Evolutionary conservation across 768 basidiomycete genomes (phyloP).

Genomic region (Lactifluus volemus): DNA sequence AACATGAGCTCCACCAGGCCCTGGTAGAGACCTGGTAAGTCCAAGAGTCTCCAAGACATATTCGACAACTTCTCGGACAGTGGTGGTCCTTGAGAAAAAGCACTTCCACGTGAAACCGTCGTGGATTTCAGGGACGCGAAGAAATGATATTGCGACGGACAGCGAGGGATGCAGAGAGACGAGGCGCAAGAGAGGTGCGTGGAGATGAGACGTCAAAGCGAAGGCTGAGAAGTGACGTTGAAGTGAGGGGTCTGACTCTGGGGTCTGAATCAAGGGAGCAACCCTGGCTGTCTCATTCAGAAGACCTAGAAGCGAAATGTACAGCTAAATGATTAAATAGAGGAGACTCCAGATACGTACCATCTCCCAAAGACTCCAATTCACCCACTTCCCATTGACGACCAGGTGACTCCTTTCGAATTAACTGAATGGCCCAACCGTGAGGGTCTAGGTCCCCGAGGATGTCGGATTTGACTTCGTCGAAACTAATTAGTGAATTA

Average conservation of each 20-base stretch:
- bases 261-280: slow-evolving; percentile 42
- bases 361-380: slow-evolving; percentile 53
- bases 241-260: slow-evolving; percentile 28
- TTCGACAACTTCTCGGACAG: slow-evolving; percentile 47
- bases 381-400: slow-evolving; percentile 66
- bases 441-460: slow-evolving; percentile 47
- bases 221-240: slow-evolving; percentile 62
- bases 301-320: slow-evolving; percentile 36
- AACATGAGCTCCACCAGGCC: slow-evolving; percentile 58
- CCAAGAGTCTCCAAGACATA: slow-evolving; percentile 56
- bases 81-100: slow-evolving; percentile 52
- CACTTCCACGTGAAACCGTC: slow-evolving; percentile 61
- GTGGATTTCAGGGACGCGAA: slow-evolving; percentile 67
- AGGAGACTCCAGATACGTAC: slow-evolving; percentile 29
- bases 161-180: slow-evolving; percentile 60
- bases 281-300: slow-evolving; percentile 37
- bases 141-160: slow-evolving; percentile 44
- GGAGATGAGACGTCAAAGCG: slow-evolving; percentile 57
- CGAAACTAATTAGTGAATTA: slow-evolving; percentile 36
- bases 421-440: slow-evolving; percentile 63
- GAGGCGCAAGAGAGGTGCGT: slow-evolving; percentile 57
- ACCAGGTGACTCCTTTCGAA: slow-evolving; percentile 50
- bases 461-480: slow-evolving; percentile 45
- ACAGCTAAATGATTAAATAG: not conserved
- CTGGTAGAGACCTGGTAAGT: slow-evolving; percentile 51